Conservation (phyloP, 2,329 filamentous ascomycete genomes). For the Coniochaeta prunicola region DNA sequence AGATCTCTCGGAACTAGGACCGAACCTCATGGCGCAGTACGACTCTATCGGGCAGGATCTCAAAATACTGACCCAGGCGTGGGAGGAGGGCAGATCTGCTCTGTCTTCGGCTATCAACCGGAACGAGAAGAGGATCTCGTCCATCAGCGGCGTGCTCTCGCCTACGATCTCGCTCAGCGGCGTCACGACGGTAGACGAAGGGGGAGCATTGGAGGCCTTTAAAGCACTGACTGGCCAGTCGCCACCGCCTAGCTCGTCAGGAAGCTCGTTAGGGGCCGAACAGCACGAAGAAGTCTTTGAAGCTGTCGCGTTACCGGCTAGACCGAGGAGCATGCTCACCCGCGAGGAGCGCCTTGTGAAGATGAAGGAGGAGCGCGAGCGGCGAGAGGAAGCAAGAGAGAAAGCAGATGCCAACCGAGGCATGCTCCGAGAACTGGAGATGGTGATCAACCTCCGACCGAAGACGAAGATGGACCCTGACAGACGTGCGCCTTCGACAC, state of each 20-base stretch:
- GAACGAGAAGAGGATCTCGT: conserved; percentile 64
- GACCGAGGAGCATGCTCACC: conserved; percentile 64
- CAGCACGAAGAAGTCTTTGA: conserved; percentile 80
- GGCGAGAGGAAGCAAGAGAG: conserved; percentile 63
- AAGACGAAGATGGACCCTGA: conserved; percentile 18
- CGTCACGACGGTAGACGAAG: conserved; percentile 54
- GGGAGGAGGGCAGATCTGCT: conserved; percentile 81
- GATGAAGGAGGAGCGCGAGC: conserved; percentile 79
- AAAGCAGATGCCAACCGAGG: conserved; percentile 74
- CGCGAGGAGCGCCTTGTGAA: conserved; percentile 82
- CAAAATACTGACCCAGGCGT: conserved; percentile 70
- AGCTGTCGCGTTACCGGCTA: conserved; percentile 69
- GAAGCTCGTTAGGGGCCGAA: conserved; percentile 49
- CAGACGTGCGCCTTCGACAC: conserved; percentile 14
- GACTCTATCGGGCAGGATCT: conserved; percentile 90
- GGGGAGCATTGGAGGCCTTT: conserved; percentile 52
- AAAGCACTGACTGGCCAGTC: conserved; percentile 70
- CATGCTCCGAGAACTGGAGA: conserved; percentile 90
- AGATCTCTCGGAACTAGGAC: conserved; percentile 68
- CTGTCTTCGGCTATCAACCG: conserved; percentile 75
- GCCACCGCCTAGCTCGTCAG: conserved; percentile 37
- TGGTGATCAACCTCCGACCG: conserved; percentile 61
- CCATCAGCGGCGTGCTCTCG: conserved; percentile 52
- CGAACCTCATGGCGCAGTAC: conserved; percentile 79
- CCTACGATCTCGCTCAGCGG: conserved; percentile 60